Conservation (phyloP, 345 rosid species). For the Brassica carinata region DNA sequence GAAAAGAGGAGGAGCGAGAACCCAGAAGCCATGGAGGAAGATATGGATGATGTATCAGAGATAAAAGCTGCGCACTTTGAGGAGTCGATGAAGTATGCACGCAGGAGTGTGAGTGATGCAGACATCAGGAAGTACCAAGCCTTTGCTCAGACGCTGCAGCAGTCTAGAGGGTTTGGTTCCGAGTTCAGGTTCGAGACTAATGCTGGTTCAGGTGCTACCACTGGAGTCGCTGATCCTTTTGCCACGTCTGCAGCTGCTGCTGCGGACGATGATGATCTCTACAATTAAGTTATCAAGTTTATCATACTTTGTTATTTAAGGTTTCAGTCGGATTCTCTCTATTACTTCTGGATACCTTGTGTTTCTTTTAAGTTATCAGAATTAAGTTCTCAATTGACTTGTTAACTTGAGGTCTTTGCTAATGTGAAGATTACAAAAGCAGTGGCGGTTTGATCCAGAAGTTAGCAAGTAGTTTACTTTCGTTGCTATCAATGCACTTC, state of each 20-base stretch:
- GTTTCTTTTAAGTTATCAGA: background rate
- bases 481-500: background rate
- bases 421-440: no score
- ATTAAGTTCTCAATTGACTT: background rate
- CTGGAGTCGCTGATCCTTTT: constrained; percentile 71
- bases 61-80: constrained; percentile 91
- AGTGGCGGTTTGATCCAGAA: no score
- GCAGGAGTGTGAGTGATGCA: constrained; percentile 94
- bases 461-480: no score
- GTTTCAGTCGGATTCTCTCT: constrained; percentile 19
- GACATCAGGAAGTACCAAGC: constrained; percentile 95
- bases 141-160: constrained; percentile 96
- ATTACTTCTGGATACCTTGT: background rate
- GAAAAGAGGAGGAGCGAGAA: constrained; percentile 85
- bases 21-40: constrained; percentile 99
- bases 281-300: constrained; percentile 46
- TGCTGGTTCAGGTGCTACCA: constrained; percentile 59
- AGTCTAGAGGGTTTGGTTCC: constrained; percentile 88
- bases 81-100: constrained; percentile 95
- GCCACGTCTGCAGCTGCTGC: constrained; percentile 67
- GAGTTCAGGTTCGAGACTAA: constrained; percentile 73
- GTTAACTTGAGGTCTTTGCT: background rate
- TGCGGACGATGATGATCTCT: constrained; percentile 84
- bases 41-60: constrained; percentile 82
- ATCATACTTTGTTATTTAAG: background rate